Percentiles rank a stretch among this genome's conserved stretches.
Evolutionary conservation across 768 basidiomycete species (phyloP).

Genomic region (Fomitopsis serialis): DNA sequence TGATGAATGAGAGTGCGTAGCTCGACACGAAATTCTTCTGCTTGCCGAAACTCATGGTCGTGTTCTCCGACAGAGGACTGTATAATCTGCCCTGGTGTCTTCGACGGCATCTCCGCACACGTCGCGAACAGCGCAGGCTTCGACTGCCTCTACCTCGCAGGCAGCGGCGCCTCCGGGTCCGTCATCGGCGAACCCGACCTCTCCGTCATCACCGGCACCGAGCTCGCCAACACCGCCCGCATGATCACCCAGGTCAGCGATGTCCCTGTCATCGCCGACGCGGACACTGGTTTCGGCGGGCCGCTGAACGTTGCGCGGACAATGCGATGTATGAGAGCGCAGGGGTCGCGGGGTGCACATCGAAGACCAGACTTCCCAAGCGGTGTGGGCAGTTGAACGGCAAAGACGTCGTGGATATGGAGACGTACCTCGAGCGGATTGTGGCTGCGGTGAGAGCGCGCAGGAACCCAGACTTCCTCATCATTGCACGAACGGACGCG

Average conservation of each 20-base stretch:
- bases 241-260: conserved; percentile 16
- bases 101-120: conserved; percentile 23
- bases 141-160: conserved; percentile 21
- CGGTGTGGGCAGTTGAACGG: conserved; percentile 22
- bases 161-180: conserved; percentile 19
- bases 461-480: conserved; percentile 18
- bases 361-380: conserved; percentile 19
- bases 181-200: conserved; percentile 22
- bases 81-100: conserved; percentile 18
- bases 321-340: conserved; percentile 19
- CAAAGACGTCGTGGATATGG: conserved; percentile 16
- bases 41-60: not conserved
- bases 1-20: conserved; percentile 15
- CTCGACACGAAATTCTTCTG: not conserved
- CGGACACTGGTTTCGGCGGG: conserved; percentile 21
- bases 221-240: conserved; percentile 18
- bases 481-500: conserved; percentile 21
- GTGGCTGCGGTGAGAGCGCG: conserved; percentile 17
- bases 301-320: conserved; percentile 20
- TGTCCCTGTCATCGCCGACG: conserved; percentile 20
- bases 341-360: conserved; percentile 22
- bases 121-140: conserved; percentile 20
- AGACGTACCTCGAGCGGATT: conserved; percentile 23
- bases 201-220: conserved; percentile 19
- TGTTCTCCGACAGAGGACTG: conserved; percentile 13